Evolutionary conservation across 306 rosid species (phyloP).

Genomic region (Cucurbita maxima): DNA sequence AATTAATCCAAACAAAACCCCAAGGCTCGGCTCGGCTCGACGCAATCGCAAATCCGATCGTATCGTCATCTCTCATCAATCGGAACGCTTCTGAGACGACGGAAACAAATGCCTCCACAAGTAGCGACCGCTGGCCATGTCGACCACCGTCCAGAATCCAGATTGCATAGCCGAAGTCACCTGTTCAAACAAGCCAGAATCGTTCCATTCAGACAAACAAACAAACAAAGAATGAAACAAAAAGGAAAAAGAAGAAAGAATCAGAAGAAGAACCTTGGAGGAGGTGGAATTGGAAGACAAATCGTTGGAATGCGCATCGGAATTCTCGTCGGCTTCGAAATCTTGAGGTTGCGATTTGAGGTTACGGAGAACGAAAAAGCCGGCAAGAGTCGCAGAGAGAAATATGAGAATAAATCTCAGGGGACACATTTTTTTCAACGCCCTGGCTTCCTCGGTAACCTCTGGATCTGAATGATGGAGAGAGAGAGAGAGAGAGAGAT

Average conservation of each 20-base stretch:
- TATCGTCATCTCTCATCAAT: slow-evolving; percentile 12
- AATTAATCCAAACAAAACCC: background rate
- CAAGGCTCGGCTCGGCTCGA: background rate
- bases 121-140: slow-evolving; percentile 92
- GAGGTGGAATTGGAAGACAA: background rate
- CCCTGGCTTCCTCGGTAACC: background rate
- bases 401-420: slow-evolving; percentile 62
- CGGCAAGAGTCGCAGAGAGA: slow-evolving; percentile 94
- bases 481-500: background rate
- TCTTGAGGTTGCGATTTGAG: slow-evolving; percentile 36
- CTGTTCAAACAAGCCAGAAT: slow-evolving; percentile 22
- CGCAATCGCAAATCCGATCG: background rate
- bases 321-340: background rate
- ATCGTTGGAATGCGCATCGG: background rate
- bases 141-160: slow-evolving; percentile 77
- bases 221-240: background rate
- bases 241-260: background rate
- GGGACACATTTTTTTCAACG: slow-evolving; percentile 52
- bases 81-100: slow-evolving; percentile 27
- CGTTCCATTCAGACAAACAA: background rate
- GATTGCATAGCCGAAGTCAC: slow-evolving; percentile 37
- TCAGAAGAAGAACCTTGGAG: slow-evolving; percentile 20
- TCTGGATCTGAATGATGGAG: background rate
- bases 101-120: slow-evolving; percentile 76
- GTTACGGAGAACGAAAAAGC: slow-evolving; percentile 70